Conservation (phyloP, 2,329 filamentous ascomycete genomes). For the Xylaria sp. region DNA sequence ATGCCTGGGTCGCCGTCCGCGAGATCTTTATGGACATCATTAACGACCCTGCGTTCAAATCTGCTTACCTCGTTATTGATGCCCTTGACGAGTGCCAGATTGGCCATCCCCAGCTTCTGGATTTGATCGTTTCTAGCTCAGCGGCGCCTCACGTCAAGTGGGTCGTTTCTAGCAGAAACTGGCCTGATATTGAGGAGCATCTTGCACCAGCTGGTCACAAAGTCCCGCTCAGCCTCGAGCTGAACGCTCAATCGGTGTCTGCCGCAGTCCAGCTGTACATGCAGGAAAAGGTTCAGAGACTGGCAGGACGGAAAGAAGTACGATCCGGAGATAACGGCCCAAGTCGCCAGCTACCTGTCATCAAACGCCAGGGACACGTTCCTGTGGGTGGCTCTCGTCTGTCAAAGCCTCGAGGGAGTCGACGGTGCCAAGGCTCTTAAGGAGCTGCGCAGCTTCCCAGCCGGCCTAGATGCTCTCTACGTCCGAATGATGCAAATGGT, state of each 20-base stretch:
- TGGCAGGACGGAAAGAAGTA: background rate
- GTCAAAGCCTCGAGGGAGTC: background rate
- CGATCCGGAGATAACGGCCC: too few relatives aligned
- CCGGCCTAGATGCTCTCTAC: background rate
- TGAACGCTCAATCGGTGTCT: background rate
- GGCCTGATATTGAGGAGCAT: background rate
- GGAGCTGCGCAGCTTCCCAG: background rate
- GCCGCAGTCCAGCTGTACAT: background rate
- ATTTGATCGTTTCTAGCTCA: background rate
- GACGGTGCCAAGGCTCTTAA: too few relatives aligned
- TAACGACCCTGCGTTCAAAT: too few relatives aligned
- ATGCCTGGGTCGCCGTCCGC: too few relatives aligned
- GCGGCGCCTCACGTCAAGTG: background rate
- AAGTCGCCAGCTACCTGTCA: rapidly evolving
- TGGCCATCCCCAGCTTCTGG: background rate
- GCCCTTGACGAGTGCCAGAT: background rate
- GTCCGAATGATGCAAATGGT: background rate
- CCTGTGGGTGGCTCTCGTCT: background rate
- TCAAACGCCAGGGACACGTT: background rate
- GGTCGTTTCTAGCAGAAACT: background rate
- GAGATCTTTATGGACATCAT: too few relatives aligned
- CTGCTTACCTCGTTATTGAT: background rate
- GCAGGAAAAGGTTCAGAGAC: background rate
- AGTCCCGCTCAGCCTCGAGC: background rate
- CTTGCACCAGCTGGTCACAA: background rate